phyloP scores from a whole-genome alignment of 805 yeast genomes.

The Hanseniaspora nectarophila region DNA sequence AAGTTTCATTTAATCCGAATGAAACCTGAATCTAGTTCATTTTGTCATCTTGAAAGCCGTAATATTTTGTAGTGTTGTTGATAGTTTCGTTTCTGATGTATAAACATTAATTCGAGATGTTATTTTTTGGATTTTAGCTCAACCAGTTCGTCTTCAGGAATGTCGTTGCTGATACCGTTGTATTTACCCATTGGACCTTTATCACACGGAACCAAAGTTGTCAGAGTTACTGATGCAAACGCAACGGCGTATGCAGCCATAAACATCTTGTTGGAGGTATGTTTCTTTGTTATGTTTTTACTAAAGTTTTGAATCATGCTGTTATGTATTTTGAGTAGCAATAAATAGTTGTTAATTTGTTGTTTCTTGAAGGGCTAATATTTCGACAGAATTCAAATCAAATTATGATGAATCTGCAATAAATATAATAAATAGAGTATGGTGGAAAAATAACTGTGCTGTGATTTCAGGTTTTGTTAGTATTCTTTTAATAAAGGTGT shows the following conservation, averaged over 20 bases:
- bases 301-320: background rate
- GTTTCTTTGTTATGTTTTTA: slow-evolving; percentile 35
- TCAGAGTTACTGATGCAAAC: slow-evolving; percentile 35
- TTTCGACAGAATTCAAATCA: background rate
- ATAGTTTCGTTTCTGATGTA: too few relatives aligned
- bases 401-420: background rate
- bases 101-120: too few relatives aligned
- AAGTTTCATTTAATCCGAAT: background rate
- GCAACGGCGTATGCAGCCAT: slow-evolving; percentile 53
- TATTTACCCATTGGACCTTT: slow-evolving; percentile 29
- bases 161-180: slow-evolving; percentile 9
- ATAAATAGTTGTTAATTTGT: background rate
- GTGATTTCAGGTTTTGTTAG: too few relatives aligned
- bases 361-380: background rate
- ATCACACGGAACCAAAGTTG: slow-evolving; percentile 36
- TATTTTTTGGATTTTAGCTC: background rate
- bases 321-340: background rate
- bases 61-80: too few relatives aligned
- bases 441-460: too few relatives aligned
- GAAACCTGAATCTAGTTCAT: too few relatives aligned
- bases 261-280: slow-evolving; percentile 42
- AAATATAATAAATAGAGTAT: too few relatives aligned
- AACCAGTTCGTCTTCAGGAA: background rate
- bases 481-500: too few relatives aligned
- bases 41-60: too few relatives aligned